Evolutionary conservation across 768 basidiomycete species (phyloP), one percentile per base, ranked within the genome.

Genomic region (Pholiota molesta): DNA sequence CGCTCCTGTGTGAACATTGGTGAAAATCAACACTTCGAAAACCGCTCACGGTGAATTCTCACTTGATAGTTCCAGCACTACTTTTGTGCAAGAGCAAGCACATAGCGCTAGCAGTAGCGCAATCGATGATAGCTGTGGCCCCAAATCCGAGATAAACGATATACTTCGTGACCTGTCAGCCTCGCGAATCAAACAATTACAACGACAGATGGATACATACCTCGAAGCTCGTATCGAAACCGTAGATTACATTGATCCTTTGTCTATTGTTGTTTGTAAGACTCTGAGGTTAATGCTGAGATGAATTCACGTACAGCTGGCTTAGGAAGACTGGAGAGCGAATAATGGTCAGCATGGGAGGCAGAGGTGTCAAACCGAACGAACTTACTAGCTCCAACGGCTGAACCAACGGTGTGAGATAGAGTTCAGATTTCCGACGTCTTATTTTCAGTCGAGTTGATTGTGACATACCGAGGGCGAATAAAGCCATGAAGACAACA

Each of bases 101-200:
- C 73, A 74, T 74, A 39, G 70, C 69, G 3, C 66, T 67, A 2
- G 75, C 72, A 35, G 75, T 75, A 5, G 69, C 63, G 40, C 69
- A 69, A 52, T 76, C 75, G 3, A 76, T 65, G 17, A 73, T 42
- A 10, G 71, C 71, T 0, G 71, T 72, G 3, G 72, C 64, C 0
- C 75, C 73, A 44, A 75, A 72, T 7, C 72, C 73, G 26, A 75
- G 63, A 59, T 74, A 75, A 3, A 75, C 65, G 28, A 73, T 69
- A 60, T 74, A 76, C 74, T 75, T 47, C 16, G 40, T 26, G 19
- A 7, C 21, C 42, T 33, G 49, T 35, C 13, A 33, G n/a, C 21
- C 5, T 35, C 19, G 28, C 23, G 37, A 8, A 33, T 49, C 31
- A 28, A 53, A 47, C 29, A 17, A 13, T 37, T 51, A n/a, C 11